Base-by-base conservation (phyloP, 1,139 yeast species). In the Zygoascus meyerae region DNA sequence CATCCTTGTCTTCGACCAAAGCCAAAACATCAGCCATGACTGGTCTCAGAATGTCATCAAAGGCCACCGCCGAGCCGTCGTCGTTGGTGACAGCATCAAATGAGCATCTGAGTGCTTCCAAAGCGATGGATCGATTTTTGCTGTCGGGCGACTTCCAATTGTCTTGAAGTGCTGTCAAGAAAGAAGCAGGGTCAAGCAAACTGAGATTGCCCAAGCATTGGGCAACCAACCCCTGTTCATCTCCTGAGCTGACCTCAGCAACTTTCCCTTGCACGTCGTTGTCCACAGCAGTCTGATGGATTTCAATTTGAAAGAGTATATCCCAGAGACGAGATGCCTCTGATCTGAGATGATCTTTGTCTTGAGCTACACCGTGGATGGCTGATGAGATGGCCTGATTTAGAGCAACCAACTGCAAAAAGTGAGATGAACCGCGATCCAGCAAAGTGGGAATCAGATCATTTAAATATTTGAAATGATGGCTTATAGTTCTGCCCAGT, bases 401-500 rank as follows among this genome's bases (percentile, higher is more conserved):
- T n/a, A 42, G 36, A 11, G 16, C 39, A 8, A 34, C 45, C 8
- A 42, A 35, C 1, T 26, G 29, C 14, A 36, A 8, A 29, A 35
- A 34, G 16, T 42, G 39, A 9, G 34, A 17, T 12, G 34, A 40
- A 18, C 18, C 17, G 11, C 21, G 31, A 31, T 52, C 54, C 2
- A 48, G 49, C 33, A 73, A 55, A 34, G 62, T 55, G 1, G 50
- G 46, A 21, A 76, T 51, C 38, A 76, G 58, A 3, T 53, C 54
- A 1, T 66, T 63, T 17, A 77, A 57, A 49, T 73, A 69, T 1
- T 60, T 56, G 6, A 71, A 55, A 50, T 75, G 68, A 30, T 66
- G 64, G 9, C 73, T 66, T 6, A 74, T 70, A 28, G 77, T 60
- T 11, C 74, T 70, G 1, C 86, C 84, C 34, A 80, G 63, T 0